Percentiles rank a stretch among this genome's conserved stretches.
phyloP scores from a whole-genome alignment of 1,284 basidiomycete species.

The Papiliotrema nemorosa region DNA sequence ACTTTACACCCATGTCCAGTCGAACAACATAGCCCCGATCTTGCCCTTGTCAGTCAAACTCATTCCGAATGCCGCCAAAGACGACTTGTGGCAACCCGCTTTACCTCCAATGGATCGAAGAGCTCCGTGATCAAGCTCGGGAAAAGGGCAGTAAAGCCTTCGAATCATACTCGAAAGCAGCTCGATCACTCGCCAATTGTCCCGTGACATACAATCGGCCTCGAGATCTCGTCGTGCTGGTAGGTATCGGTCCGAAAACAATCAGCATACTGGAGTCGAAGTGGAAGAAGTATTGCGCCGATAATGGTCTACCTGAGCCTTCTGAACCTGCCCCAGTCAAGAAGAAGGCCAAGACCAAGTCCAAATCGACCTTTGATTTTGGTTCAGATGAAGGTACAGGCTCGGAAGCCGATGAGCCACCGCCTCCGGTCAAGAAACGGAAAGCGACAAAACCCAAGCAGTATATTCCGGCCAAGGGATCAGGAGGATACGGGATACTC shows the following conservation, averaged over 20 bases:
- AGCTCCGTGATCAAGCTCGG: conserved; percentile 39
- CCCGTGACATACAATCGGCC: conserved; percentile 39
- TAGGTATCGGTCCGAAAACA: conserved; percentile 42
- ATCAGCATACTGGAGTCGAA: conserved; percentile 36
- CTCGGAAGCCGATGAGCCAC: conserved; percentile 7
- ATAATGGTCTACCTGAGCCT: conserved; percentile 28
- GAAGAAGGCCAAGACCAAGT: neutral
- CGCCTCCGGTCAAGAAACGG: conserved; percentile 16
- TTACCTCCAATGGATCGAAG: conserved; percentile 45
- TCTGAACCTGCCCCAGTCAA: too few species aligned
- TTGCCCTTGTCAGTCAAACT: too few species aligned
- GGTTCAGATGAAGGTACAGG: conserved; percentile 5
- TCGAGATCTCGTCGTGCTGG: conserved; percentile 35
- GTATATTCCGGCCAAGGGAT: conserved; percentile 39
- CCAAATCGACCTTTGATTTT: conserved; percentile 2
- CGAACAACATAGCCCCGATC: too few species aligned
- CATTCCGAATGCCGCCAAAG: conserved; percentile 12
- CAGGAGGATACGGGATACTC: conserved; percentile 45
- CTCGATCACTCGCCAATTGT: conserved; percentile 37
- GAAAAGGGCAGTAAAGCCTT: conserved; percentile 36
- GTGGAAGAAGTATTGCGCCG: conserved; percentile 32
- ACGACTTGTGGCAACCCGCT: conserved; percentile 45
- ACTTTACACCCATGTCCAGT: too few species aligned
- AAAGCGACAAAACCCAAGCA: conserved; percentile 22
- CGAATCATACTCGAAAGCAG: conserved; percentile 40